Conservation (phyloP, 371 early-diverging fungal genomes). For the Smittium culicis region DNA sequence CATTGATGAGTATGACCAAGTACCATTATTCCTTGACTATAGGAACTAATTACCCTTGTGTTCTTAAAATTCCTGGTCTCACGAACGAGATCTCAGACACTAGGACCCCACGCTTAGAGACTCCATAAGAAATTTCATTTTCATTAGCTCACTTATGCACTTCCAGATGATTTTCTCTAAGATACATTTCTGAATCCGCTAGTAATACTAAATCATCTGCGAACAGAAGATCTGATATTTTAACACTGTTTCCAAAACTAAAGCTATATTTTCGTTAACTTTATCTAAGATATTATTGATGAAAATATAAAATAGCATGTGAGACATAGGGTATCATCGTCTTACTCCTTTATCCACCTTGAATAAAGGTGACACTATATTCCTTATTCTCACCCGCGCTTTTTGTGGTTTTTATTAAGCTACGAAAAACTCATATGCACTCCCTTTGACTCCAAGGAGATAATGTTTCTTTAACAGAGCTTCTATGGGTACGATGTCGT, state of each 20-base stretch:
- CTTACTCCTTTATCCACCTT: background rate
- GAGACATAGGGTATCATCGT: conserved; percentile 1
- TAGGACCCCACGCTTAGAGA: background rate
- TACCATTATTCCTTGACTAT: background rate
- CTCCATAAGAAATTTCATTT: background rate
- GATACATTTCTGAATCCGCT: background rate
- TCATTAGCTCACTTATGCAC: background rate
- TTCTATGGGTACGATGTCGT: conserved; percentile 1
- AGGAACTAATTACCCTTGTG: background rate
- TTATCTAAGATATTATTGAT: conserved; percentile 2
- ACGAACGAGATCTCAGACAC: background rate
- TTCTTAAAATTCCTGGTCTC: background rate
- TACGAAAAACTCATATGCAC: background rate
- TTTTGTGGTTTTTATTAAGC: background rate
- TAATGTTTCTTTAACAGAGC: background rate
- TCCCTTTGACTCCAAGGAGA: background rate
- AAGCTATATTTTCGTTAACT: background rate
- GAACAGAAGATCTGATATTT: background rate
- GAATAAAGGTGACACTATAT: background rate
- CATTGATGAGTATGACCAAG: background rate
- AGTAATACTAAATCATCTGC: background rate
- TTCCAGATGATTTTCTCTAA: background rate
- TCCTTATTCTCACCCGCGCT: background rate
- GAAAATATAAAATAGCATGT: background rate
- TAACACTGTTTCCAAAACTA: background rate